Evolutionary conservation across 2,329 filamentous ascomycete species (phyloP), one percentile per base, ranked within the genome.

Genomic region (Talaromyces piceae): DNA sequence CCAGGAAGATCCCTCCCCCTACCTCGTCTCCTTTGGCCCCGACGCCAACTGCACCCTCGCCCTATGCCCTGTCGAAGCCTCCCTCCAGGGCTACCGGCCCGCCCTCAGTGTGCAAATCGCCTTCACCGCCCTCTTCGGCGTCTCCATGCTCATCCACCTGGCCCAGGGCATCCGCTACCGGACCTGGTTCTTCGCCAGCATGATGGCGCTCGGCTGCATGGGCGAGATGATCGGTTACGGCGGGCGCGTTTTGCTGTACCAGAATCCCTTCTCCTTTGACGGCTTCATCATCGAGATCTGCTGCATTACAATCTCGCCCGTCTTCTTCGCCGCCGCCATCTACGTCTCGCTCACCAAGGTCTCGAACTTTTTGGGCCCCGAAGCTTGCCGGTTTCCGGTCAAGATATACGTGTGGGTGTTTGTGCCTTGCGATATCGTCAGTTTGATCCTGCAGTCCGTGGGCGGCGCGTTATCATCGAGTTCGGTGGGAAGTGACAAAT

Each of bases 201-300:
- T 68, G 54, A 80, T 86, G 73, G 59, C 80, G 5, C 59, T 74
- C n/a, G 83, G 83, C 43, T 81, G 77, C 56, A 41, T 77, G 5
- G 70, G 73, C 45, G 82, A 84, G 58, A 73, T 84, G 9, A 60
- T 84, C 30, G 84, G 84, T 18, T 87, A 87, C 56, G 65, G 69
- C 1, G 84, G 81, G 2, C 74, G 84, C 11, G 70, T 85, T 48
- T 61, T 82, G 59, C 68, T 83, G 52, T 74, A 77, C 56, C 56
- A 75, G 41, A 79, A 86, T 58, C 80, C 82, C 0, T 86, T 82
- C 60, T 71, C 63, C 43, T 77, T 83, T 61, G 61, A 61, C 12
- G 80, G 75, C 8, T 87, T 87, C 62, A 75, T 86, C 63, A 75
- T 85, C n/a, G 80, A 87, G 61, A 84, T 50, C 39, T 25, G 47